These are phyloP conservation scores for Zanthoxylum bungeanum DNA, from an alignment of 345 rosid genomes.

Conservation along the genomic window DNA sequence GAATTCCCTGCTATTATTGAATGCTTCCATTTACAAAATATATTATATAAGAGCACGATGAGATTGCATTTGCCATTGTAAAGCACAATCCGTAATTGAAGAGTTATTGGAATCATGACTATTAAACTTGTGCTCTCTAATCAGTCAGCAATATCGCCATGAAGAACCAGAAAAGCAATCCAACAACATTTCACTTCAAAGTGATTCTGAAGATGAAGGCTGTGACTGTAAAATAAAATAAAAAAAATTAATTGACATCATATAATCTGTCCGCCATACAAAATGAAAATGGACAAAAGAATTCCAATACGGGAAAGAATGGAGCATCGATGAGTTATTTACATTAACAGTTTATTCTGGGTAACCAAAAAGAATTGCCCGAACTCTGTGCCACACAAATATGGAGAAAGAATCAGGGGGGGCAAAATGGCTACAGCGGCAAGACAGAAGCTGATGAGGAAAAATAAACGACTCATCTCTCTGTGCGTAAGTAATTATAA, in stretches of 20 bases:
- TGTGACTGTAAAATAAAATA: not conserved
- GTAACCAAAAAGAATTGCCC: constrained; percentile 12
- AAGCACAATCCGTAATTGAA: no score
- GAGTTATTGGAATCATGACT: not conserved
- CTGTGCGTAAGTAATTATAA: constrained; percentile 3
- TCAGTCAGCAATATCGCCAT: not conserved
- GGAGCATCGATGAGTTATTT: constrained; percentile 9
- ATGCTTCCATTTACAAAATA: no score
- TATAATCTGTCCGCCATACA: not conserved
- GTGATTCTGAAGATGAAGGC: not conserved
- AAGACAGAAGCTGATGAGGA: not conserved
- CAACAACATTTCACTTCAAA: not conserved
- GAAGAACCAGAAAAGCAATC: not conserved
- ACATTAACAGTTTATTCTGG: constrained; percentile 15
- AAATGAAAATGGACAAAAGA: not conserved
- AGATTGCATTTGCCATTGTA: no score
- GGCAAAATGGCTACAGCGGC: constrained; percentile 19
- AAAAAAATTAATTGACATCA: not conserved
- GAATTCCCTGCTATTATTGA: no score
- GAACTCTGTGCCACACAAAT: constrained; percentile 15
- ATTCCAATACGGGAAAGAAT: constrained; percentile 8
- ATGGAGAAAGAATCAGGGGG: constrained; percentile 13
- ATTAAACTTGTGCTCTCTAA: not conserved
- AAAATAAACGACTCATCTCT: constrained; percentile 5
- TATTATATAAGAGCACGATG: no score